Percentiles rank a stretch among this genome's conserved stretches.
These are phyloP conservation scores for Fomitopsis betulina DNA, from an alignment of 1,284 basidiomycete species.

Conservation along the genomic window DNA sequence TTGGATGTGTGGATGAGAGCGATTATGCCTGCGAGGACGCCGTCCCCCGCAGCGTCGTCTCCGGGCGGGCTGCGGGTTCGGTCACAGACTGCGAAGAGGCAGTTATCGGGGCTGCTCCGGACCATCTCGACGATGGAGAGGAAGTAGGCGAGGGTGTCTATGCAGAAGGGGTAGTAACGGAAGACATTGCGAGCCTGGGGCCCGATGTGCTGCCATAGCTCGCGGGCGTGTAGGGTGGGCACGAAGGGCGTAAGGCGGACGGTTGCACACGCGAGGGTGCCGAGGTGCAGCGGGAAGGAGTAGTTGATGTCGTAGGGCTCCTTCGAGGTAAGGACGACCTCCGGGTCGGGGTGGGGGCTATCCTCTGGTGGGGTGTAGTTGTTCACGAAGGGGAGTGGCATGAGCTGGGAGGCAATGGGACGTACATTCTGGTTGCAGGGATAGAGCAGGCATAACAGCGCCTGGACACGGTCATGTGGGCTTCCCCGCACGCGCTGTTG, in stretches of 20 bases:
- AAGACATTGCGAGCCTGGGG: not conserved
- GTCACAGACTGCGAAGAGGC: slow-evolving; percentile 46
- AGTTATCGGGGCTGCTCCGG: slow-evolving; percentile 22
- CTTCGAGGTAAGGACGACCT: not conserved
- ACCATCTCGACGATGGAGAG: slow-evolving; percentile 32
- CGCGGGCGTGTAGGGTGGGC: not conserved
- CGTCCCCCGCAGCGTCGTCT: slow-evolving; percentile 5
- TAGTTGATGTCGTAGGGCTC: not conserved
- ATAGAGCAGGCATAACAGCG: too few relatives aligned
- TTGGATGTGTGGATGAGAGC: slow-evolving; percentile 35
- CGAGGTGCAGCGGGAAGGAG: not conserved
- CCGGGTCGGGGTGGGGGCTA: not conserved
- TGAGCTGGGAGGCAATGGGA: not conserved
- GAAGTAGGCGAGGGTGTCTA: slow-evolving; percentile 4
- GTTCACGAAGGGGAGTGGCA: not conserved
- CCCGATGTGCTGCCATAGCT: not conserved
- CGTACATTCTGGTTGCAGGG: too few relatives aligned
- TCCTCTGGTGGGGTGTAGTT: not conserved
- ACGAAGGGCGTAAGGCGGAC: not conserved
- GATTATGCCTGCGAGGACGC: slow-evolving; percentile 37
- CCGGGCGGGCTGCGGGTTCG: slow-evolving; percentile 26
- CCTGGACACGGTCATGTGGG: too few relatives aligned
- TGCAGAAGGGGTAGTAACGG: slow-evolving; percentile 11
- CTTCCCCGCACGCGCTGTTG: too few relatives aligned
- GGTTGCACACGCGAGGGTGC: not conserved